Percentiles rank a stretch among this genome's conserved stretches.
Conservation (phyloP, 2,329 filamentous ascomycete genomes). For the Epichloe sp. region DNA sequence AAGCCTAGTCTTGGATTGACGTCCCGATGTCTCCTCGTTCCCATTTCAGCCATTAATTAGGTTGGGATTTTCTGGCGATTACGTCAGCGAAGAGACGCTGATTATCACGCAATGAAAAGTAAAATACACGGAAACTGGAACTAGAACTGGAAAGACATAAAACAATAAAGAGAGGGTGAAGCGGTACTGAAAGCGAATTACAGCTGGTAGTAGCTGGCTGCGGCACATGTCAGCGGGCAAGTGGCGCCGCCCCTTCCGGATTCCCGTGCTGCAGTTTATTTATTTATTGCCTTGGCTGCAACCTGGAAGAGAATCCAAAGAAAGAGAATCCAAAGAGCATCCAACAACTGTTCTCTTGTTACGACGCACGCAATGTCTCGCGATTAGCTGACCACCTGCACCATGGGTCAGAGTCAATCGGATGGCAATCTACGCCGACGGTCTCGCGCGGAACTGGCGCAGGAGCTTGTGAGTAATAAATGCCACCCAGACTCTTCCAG, state of each 20-base stretch:
- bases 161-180: no score
- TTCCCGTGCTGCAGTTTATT: neutral
- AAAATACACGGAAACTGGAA: no score
- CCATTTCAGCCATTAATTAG: no score
- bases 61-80: no score
- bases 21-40: no score
- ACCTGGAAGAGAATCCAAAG: neutral
- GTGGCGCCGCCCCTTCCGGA: neutral
- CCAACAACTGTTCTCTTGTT: neutral
- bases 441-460: conserved; percentile 38
- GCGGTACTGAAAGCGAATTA: no score
- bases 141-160: no score
- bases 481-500: neutral
- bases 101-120: no score
- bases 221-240: neutral
- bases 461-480: conserved; percentile 32
- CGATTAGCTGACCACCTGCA: conserved; percentile 10
- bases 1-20: no score
- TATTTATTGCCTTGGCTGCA: no score
- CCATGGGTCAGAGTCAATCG: conserved; percentile 41
- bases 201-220: neutral
- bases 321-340: neutral
- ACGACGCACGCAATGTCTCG: conserved; percentile 11
- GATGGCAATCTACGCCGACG: conserved; percentile 28
- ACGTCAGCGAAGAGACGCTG: no score